phyloP scores from a whole-genome alignment of 2,329 filamentous ascomycete genomes.

The Xylaria digitata region DNA sequence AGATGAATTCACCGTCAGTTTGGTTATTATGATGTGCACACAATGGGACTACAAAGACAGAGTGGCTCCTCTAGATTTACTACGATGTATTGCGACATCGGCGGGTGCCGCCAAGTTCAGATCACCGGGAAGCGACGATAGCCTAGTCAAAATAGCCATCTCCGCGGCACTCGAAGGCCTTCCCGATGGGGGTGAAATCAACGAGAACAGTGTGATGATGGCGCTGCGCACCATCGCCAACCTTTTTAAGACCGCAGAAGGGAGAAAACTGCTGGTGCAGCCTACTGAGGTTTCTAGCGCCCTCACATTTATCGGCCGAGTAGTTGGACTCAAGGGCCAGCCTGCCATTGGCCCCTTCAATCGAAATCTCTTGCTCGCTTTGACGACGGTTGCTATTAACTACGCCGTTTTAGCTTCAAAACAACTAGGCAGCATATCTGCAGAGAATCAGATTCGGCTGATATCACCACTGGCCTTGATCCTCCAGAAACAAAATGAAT shows the following conservation, averaged over 20 bases:
- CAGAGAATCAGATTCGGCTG: conserved; percentile 62
- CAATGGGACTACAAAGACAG: conserved; percentile 84
- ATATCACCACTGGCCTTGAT: conserved; percentile 72
- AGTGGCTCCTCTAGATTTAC: conserved; percentile 84
- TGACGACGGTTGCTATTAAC: conserved; percentile 87
- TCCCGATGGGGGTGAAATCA: conserved; percentile 68
- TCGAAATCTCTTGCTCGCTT: conserved; percentile 83
- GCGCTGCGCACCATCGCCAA: conserved; percentile 84
- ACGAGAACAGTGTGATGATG: conserved; percentile 89
- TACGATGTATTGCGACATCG: conserved; percentile 82
- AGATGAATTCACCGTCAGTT: conserved; percentile 65
- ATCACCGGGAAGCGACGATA: conserved; percentile 62
- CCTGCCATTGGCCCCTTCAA: conserved; percentile 67
- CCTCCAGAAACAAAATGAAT: conserved; percentile 75
- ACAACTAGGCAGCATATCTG: conserved; percentile 45
- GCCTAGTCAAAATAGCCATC: conserved; percentile 68
- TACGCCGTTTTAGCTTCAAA: conserved; percentile 77
- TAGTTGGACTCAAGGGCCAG: conserved; percentile 64
- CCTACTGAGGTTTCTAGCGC: conserved; percentile 68
- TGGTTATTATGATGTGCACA: conserved; percentile 78
- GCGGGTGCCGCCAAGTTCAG: conserved; percentile 72
- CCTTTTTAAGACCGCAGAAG: conserved; percentile 79
- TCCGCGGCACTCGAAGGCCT: conserved; percentile 54
- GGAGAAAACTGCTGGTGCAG: conserved; percentile 71
- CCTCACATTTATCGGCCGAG: conserved; percentile 70